Conservation (phyloP, 495 filamentous ascomycete species). For the Podospora conica region DNA sequence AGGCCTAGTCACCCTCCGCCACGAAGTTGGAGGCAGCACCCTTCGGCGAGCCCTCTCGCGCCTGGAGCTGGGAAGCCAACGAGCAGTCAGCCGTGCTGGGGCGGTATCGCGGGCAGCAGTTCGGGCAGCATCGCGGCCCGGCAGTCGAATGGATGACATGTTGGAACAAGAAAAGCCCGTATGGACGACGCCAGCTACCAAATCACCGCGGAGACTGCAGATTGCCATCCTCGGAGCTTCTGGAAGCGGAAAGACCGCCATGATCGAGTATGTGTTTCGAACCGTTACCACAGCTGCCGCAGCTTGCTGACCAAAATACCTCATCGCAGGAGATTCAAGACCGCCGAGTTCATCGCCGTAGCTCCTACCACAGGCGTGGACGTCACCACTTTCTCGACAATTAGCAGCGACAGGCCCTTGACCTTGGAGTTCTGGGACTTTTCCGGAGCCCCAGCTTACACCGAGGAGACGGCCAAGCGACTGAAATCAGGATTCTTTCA, state of each 20-base stretch:
- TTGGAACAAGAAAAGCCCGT: not conserved
- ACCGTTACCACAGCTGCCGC: too few species aligned
- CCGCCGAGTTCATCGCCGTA: not conserved
- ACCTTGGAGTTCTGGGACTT: constrained; percentile 29
- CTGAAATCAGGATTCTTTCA: constrained; percentile 22
- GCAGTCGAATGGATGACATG: not conserved
- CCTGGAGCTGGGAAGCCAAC: not conserved
- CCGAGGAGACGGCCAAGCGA: not conserved
- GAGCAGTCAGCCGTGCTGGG: not conserved
- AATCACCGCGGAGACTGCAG: not conserved
- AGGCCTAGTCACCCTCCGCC: not conserved
- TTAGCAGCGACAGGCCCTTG: not conserved
- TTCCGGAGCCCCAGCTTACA: constrained; percentile 11
- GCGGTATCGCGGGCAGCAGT: not conserved
- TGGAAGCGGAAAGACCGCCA: not conserved
- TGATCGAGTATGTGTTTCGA: not conserved
- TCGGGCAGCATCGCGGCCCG: not conserved
- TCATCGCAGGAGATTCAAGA: not conserved
- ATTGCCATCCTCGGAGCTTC: not conserved
- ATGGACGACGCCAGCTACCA: not conserved
- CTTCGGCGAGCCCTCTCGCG: not conserved
- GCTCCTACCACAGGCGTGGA: not conserved
- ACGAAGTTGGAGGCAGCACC: not conserved
- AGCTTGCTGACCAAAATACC: not conserved
- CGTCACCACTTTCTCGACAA: not conserved